Evolutionary conservation across 2,329 filamentous ascomycete genomes (phyloP).

Genomic region (Talaromyces sp.): DNA sequence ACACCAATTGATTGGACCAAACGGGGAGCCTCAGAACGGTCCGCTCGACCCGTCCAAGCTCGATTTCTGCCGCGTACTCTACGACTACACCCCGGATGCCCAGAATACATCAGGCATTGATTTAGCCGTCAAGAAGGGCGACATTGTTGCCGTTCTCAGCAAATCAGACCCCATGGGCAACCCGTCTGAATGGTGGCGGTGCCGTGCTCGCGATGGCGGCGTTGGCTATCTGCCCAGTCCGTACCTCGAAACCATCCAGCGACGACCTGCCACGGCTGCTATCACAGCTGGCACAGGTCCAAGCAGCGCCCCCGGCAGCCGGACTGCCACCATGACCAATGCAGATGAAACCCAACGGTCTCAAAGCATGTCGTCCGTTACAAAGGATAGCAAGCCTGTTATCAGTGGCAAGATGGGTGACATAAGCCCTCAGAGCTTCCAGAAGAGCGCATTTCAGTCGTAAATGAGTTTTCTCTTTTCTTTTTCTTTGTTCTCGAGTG

Average conservation of each 20-base stretch:
- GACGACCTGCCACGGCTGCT: conserved; percentile 42
- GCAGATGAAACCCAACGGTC: conserved; percentile 18
- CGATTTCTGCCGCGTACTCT: conserved; percentile 91
- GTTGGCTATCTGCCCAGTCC: conserved; percentile 89
- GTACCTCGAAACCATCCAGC: conserved; percentile 74
- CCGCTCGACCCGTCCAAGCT: conserved; percentile 81
- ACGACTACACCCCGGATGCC: conserved; percentile 83
- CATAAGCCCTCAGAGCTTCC: conserved; percentile 64
- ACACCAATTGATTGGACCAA: conserved; percentile 47
- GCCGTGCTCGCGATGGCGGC: conserved; percentile 79
- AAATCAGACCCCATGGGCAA: conserved; percentile 91
- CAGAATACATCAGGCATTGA: conserved; percentile 66
- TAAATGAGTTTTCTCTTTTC: not conserved
- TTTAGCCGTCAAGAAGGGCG: conserved; percentile 86
- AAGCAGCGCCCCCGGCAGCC: conserved; percentile 30
- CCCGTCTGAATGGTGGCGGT: conserved; percentile 95
- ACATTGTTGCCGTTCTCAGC: conserved; percentile 87
- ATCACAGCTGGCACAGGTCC: conserved; percentile 36
- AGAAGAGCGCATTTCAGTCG: conserved; percentile 61
- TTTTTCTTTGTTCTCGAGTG: not conserved
- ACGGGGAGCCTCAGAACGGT: conserved; percentile 39
- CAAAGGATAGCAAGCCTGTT: conserved; percentile 35
- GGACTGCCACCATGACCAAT: conserved; percentile 50
- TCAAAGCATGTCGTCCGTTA: conserved; percentile 26
- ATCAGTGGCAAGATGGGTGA: conserved; percentile 58